Base-by-base conservation (phyloP, 2,329 filamentous ascomycete genomes). In the Hawksworthiomyces lignivorus region DNA sequence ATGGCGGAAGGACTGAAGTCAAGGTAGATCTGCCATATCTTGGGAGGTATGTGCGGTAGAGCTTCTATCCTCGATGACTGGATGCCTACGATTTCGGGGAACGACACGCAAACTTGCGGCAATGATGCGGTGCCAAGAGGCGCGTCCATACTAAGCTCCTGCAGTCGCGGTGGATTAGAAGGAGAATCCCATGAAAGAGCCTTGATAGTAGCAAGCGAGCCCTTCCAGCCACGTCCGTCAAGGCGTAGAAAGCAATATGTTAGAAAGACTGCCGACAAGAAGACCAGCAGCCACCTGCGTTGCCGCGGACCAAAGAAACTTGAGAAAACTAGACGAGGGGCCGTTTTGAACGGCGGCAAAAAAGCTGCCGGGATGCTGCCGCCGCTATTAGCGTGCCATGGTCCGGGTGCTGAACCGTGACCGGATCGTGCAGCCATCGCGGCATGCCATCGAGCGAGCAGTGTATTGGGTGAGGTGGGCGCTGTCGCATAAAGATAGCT, bases 21-120 rank as follows among this genome's bases (percentile, higher is more conserved):
- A 26, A 54, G 48, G 39, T 47, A 53, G 32, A 53, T 46, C 35
- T 54, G 52, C 52, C 52, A 54, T 33, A 53, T 53, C 43, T 53
- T 53, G 44, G 47, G 32, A 7, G 51, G 52, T 33, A 54, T 51
- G 33, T 48, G 44, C 10, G 48, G 43, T 12, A 51, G 36, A 10
- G 15, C 33, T 20, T 47, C 45, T 1, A 42, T 44, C 11, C 31
- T 22, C 5, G 27, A 17, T 9, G 26, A 35, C 18, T 20, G 27
- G 39, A 41, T 10, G 34, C 31, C 19, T 20, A 26, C 24, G 28
- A 18, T 21, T 12, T n/a, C 27, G 36, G 41, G 35, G 14, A 32
- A 24, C 24, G 28, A 19, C 7, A 34, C 27, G 22, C 41, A 43
- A 7, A 22, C 21, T 6, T 38, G n/a, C n/a, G n/a, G n/a, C n/a